Base-by-base conservation (phyloP, 148 eudicot genomes). In the Amaranthus hypochondriacus region DNA sequence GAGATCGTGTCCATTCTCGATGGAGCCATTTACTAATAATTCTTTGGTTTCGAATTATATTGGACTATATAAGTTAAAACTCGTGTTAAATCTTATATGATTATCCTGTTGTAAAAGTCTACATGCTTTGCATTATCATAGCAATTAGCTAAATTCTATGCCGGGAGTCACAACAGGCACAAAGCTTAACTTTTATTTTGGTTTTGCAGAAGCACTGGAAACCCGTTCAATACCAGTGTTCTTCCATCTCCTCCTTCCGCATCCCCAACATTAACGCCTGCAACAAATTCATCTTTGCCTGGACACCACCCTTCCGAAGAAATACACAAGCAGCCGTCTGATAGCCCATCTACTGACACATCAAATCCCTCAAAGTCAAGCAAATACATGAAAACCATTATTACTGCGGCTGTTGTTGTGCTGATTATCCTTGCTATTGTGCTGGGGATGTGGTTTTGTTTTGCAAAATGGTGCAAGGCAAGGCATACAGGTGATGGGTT, bases 221-320 rank as follows among this genome's bases (percentile, higher is more conserved):
- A 94, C 48, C 98, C 97, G 18, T 94, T 94, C 67, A 92, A 94
- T 83, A 92, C 88, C 53, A 83, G 82, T 44, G 74, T 84, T 72
- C 72, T 94, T 51, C 85, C 98, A 70, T 78, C 97, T 52, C 84
- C 96, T 49, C 98, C 93, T 46, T 74, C 83, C 21, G 50, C 48
- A 66, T 69, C 85, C 52, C 83, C 85, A 46, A 73, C 83, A 48
- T 71, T 71, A 52, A 54, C 87, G 62, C 90, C 96, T 67, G 54
- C 88, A 63, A 87, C 93, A 71, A 81, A 75, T 66, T 68, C 85
- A 63, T 65, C 96, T 18, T 64, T 86, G 59, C 79, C 86, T 2
- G 81, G 72, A 62, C 82, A 82, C 21, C 85, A 83, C 59, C 62
- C 90, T 77, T 83, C 88, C 65, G 77, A 74, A 65, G 70, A 68